These are phyloP conservation scores for Myriosclerotinia duriaeana DNA, from an alignment of 2,329 filamentous ascomycete genomes.

Conservation along the genomic window DNA sequence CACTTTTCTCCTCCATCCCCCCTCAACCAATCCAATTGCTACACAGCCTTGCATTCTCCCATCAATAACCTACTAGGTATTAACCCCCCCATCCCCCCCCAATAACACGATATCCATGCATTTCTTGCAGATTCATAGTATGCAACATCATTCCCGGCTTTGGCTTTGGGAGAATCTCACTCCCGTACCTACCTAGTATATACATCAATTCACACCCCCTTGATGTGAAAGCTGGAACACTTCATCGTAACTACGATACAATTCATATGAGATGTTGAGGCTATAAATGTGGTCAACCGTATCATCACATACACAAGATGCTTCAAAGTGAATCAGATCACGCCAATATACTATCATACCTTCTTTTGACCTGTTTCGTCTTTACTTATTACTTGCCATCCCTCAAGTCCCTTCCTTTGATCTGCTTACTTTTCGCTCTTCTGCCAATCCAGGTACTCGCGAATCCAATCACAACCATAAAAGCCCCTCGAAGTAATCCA, in stretches of 20 bases:
- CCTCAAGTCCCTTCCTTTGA: no score
- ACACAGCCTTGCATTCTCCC: neutral
- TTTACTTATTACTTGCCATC: neutral
- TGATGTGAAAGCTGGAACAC: conserved; percentile 17
- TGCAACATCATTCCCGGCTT: conserved; percentile 6
- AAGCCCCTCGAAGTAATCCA: conserved; percentile 15
- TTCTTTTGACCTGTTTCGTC: conserved; percentile 2
- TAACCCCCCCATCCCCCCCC: neutral
- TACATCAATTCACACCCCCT: conserved; percentile 18
- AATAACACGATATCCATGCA: neutral
- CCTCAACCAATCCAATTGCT: conserved; percentile 5
- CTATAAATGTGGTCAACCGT: conserved; percentile 16
- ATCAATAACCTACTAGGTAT: no score
- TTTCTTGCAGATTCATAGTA: conserved; percentile 11
- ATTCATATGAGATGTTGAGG: conserved; percentile 9
- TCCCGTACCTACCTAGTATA: conserved; percentile 3
- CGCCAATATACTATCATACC: neutral
- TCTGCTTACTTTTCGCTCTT: neutral
- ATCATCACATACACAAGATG: conserved; percentile 22
- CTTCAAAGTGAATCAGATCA: conserved; percentile 15
- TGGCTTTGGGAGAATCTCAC: neutral
- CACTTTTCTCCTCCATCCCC: neutral
- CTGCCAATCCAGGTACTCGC: neutral
- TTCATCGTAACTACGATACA: conserved; percentile 1
- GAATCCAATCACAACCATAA: neutral